Base-by-base conservation (phyloP, 176 grass and related monocot species). In the Carex cristatella region DNA sequence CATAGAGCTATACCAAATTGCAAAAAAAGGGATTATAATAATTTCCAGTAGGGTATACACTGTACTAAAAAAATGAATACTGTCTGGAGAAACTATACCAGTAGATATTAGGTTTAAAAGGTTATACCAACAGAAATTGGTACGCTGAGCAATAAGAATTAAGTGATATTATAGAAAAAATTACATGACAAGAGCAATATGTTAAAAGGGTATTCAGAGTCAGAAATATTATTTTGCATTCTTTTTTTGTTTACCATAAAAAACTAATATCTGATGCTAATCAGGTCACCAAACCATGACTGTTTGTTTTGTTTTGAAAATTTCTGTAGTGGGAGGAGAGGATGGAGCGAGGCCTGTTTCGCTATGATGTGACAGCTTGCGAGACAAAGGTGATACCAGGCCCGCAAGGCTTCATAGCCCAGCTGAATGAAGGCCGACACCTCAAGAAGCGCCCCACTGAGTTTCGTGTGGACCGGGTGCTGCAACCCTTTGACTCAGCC, bases 371-470 rank as follows among this genome's bases (percentile, higher is more conserved):
- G 69, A 99, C 91, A 80, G 90, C 91, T 12, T 99, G 97, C 71
- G 93, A 95, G 87, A 99, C 93, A 42, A 99, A 99, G 86, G 90
- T 95, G 71, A 95, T 99, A 62, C 91, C 97, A 44, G 97, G 97
- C 7, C 74, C 93, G 14, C 90, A 91, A 81, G 90, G 97, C 13
- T 95, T 99, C 87, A 73, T 99, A 32, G 93, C 97, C 14, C 93
- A 99, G 71, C 91, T 99, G 35, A 96, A 99, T n/a, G 97, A 99
- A 87, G 97, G 96, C 10, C 91, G 97, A 76, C 93, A 99, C 86
- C 90, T 95, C n/a, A 99, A 99, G 90, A 99, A 99, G 81, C 88
- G 97, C 65, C 90, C 97, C 76, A 94, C 97, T 35, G 97, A 99
- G 84, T 96, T 96, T 67, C 84, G 90, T 9, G 93, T 99, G 14